A percentile compares a stretch with the other conserved stretches of the same genome.
phyloP scores from a whole-genome alignment of 176 grass and related monocot species.

The Tillandsia fasciculata region DNA sequence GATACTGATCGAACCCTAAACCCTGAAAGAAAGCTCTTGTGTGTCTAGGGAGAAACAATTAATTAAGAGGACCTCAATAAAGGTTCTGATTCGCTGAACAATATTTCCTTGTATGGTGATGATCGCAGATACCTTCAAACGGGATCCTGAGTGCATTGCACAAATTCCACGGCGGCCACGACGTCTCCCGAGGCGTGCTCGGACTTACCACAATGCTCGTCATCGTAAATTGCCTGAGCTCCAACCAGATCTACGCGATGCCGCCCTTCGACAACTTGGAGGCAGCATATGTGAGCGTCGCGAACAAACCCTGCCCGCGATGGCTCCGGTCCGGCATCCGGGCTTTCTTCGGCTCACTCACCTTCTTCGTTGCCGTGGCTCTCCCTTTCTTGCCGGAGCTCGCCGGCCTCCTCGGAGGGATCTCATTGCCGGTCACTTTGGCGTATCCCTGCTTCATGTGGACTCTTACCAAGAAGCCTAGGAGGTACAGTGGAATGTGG shows the following conservation, averaged over 20 bases:
- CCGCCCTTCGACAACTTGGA: constrained; percentile 87
- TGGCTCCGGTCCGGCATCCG: constrained; percentile 56
- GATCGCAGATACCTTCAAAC: constrained; percentile 47
- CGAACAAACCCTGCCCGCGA: constrained; percentile 69
- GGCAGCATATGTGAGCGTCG: constrained; percentile 54
- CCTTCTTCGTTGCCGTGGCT: constrained; percentile 62
- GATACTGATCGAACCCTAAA: too few species aligned
- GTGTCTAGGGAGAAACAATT: too few species aligned
- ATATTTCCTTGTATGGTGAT: neutral
- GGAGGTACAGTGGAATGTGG: constrained; percentile 39
- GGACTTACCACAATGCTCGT: constrained; percentile 60
- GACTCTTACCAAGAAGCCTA: constrained; percentile 67
- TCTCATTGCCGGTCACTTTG: constrained; percentile 75
- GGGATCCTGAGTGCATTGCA: constrained; percentile 61
- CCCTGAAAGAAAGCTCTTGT: too few species aligned
- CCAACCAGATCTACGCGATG: constrained; percentile 90
- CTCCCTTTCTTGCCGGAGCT: constrained; percentile 73
- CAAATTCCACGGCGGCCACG: constrained; percentile 54
- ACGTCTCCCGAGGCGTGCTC: constrained; percentile 49
- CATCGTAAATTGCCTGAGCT: constrained; percentile 74
- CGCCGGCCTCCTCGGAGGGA: constrained; percentile 51
- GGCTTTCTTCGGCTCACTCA: constrained; percentile 39
- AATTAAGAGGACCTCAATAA: too few species aligned
- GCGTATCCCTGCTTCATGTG: constrained; percentile 98
- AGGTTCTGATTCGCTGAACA: neutral